Base-by-base conservation (phyloP, 495 filamentous ascomycete genomes). In the Neurospora sp. region DNA sequence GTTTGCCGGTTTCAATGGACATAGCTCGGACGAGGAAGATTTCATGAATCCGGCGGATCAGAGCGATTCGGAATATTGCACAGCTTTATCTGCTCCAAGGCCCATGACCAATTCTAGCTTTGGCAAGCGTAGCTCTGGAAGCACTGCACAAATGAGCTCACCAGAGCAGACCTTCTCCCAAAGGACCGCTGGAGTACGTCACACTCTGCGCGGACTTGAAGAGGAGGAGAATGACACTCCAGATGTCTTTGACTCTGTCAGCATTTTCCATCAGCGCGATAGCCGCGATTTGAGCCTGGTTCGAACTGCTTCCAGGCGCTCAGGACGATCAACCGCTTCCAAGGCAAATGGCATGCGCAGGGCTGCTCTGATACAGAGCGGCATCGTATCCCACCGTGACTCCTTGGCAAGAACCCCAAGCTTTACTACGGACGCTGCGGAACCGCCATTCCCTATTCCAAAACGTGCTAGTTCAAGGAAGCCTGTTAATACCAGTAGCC, bases 391-490 rank as follows among this genome's bases (percentile, higher is more conserved):
- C 7, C 93, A 97, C 31, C 31, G 31, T 35, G 31, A 35, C 75
- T 85, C 89, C 72, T 90, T 92, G 40, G 82, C 89, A 8, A 87
- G 91, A 44, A 97, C 91, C 78, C 92, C 93, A 2, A 96, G 93
- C 74, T 83, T 93, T 37, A 89, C 74, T 37, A 89, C 74, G 84
- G 92, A 86, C 75, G 85, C 75, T 79, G 84, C 73, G 69, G 86
- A 88, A 73, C 93, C 93, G 31, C 93, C 93, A 8, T 97, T 97
- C 84, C 94, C 96, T 0, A 94, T 99, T 9, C 96, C 96, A 4
- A 92, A 90, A 12, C 87, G 96, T 71, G 89, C 92, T 20, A 98
- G 95, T 78, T 98, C 96, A 3, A 89, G 93, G 74, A 91, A 92
- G 75, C 86, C 90, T 41, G 80, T 90, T 71, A 91, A 87, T 76